Evolutionary conservation across 371 early-diverging fungal genomes (phyloP), one percentile per base, ranked within the genome.

Genomic region (Spiromyces aspiralis): DNA sequence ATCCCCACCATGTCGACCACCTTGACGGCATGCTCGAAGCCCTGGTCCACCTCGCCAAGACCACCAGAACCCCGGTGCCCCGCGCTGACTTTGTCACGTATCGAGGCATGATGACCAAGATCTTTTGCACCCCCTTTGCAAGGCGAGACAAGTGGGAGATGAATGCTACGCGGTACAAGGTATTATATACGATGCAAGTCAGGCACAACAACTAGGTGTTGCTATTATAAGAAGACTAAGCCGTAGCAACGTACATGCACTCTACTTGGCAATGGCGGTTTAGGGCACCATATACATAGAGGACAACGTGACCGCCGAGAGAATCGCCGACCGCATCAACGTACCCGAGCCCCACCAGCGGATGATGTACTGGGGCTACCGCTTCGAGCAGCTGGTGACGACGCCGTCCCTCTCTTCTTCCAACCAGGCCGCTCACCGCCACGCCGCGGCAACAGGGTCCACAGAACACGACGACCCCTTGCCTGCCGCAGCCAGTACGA

Each of bases 71-170:
- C 47, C 43, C 12, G 49, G 27, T 21, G 23, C 25, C 23, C 41
- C 57, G 48, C 53, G 27, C 68, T 57, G 50, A 63, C 70, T 69
- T 66, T 75, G 51, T 79, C 24, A 71, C 72, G 45, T 80, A 81
- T 68, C 71, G 95, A 24, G 95, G 95, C 6, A 84, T 92, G 53
- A 75, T 92, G 60, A 90, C 91, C 27, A 83, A 84, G 54, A 68
- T 95, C 4, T 61, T 88, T 50, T 75, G 75, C 48, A 80, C 86
- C 0, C 92, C 91, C 12, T 91, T 83, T 61, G 51, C 76, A 3
- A 48, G 64, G 25, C 79, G 78, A 28, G 88, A 88, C 3, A 68
- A 73, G 1, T 92, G 89, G 86, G 79, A 84, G 48, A 66, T 95
- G 23, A 73, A 84, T 3, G 86, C 81, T 0, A 84, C 86, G 0